Base-by-base conservation (phyloP, 1,139 yeast species). In the Yamadazyma spencermartinsiae region DNA sequence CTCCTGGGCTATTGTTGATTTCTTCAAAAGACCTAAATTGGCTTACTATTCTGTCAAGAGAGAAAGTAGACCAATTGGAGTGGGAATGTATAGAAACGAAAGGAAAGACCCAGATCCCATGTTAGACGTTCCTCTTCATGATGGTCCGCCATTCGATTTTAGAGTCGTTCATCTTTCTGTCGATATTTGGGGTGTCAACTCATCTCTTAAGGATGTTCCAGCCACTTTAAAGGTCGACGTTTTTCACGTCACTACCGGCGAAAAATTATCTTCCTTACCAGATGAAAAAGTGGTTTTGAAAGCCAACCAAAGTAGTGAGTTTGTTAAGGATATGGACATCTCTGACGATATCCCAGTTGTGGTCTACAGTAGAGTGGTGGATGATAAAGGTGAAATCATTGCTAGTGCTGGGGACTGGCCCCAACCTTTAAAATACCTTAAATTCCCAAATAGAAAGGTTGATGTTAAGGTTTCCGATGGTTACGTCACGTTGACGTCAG, bases 351-450 rank as follows among this genome's bases (percentile, higher is more conserved):
- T 41, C 12, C 55, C 55, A 8, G 49, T 53, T 2, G 64, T 56
- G 3, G 54, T 60, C 10, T 50, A 52, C 41, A 42, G 51, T 37
- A 38, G 57, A 30, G 39, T 56, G 30, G 44, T 52, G 20, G 39
- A 43, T 19, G 35, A 36, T 14, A 33, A 50, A 9, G 54, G 51
- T 7, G 21, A 43, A 4, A 44, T 58, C 6, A 38, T 70, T 14
- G 61, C 70, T 8, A 51, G 65, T 37, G 64, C 68, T 7, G 59
- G 63, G 10, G 77, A 73, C 45, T 75, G 80, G 80, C 80, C 80
- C 2, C 79, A 76, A 48, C 80, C 80, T 11, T 55, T 76, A 43
- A 75, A 75, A 47, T 62, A 68, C 44, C 51, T 70, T 26, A 52
- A 56, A 28, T 61, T 69, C 47, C 58, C 60, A 3, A 45, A 49